Evolutionary conservation across 2,329 filamentous ascomycete genomes (phyloP).

Genomic region (Scorias spongiosa): DNA sequence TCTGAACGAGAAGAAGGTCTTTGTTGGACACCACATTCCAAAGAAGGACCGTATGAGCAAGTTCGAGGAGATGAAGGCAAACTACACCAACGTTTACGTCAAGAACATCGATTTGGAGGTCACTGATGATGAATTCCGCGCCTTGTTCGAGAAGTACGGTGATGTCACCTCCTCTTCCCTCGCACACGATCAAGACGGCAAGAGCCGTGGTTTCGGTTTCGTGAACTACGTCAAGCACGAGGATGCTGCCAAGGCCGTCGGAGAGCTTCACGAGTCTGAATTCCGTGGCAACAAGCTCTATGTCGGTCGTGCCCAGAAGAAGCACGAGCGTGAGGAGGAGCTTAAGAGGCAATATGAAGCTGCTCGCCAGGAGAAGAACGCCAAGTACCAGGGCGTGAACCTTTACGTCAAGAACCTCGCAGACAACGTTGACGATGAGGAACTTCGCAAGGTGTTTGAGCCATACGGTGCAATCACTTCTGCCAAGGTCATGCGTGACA

Average conservation of each 20-base stretch:
- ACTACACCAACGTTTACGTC: conserved; percentile 99
- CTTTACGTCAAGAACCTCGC: conserved; percentile 99
- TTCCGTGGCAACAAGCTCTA: conserved; percentile 93
- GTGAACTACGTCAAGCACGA: conserved; percentile 91
- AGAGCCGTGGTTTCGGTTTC: conserved; percentile 89
- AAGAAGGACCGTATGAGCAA: conserved; percentile 99
- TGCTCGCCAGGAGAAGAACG: conserved; percentile 92
- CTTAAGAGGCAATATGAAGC: conserved; percentile 98
- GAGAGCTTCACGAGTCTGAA: conserved; percentile 80
- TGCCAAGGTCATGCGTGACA: conserved; percentile 97
- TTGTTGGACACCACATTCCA: conserved; percentile 96
- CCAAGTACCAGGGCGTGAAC: conserved; percentile 98
- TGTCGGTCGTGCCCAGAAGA: conserved; percentile 97
- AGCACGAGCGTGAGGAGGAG: conserved; percentile 99
- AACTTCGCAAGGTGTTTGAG: conserved; percentile 84
- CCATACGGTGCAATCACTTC: conserved; percentile 92
- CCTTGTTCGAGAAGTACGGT: conserved; percentile 80
- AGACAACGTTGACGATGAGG: conserved; percentile 94
- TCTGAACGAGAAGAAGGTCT: conserved; percentile 99
- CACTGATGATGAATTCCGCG: conserved; percentile 86
- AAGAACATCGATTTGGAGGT: conserved; percentile 87
- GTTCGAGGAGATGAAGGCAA: conserved; percentile 99
- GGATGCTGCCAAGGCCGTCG: conserved; percentile 69
- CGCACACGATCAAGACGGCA: conserved; percentile 89
- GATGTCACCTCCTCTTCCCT: conserved; percentile 93